phyloP scores from a whole-genome alignment of 225 moss, liverwort and hornwort genomes.

The Pleurozium schreberi region DNA sequence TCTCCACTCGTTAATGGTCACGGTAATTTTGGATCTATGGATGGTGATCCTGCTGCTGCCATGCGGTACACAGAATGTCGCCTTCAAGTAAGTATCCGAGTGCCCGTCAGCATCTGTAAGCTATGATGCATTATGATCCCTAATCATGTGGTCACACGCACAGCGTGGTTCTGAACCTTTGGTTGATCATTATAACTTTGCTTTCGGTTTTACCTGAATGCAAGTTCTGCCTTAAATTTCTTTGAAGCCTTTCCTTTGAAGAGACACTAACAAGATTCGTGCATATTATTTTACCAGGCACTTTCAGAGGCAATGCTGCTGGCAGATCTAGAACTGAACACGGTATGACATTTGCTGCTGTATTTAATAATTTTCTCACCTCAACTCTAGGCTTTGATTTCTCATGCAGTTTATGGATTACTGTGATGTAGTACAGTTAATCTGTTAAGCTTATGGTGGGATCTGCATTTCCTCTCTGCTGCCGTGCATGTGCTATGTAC shows the following conservation, averaged over 20 bases:
- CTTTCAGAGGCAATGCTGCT: constrained; percentile 90
- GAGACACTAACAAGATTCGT: not conserved
- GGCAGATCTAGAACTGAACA: constrained; percentile 78
- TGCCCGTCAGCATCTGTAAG: not conserved
- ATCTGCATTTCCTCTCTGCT: not conserved
- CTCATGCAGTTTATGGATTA: not conserved
- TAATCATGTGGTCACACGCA: not conserved
- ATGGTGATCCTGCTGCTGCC: constrained; percentile 95
- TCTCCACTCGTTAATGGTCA: constrained; percentile 92
- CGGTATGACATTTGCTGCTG: constrained; percentile 25
- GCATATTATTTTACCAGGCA: constrained; percentile 25
- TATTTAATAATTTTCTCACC: not conserved
- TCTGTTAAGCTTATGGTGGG: not conserved
- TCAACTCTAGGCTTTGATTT: not conserved
- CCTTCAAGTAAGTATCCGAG: constrained; percentile 43
- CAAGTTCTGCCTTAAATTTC: not conserved
- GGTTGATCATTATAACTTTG: not conserved
- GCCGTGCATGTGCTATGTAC: not conserved
- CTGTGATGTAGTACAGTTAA: not conserved
- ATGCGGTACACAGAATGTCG: constrained; percentile 99
- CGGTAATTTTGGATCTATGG: constrained; percentile 98
- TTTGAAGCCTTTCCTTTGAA: not conserved
- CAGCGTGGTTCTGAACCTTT: not conserved
- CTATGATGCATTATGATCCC: not conserved
- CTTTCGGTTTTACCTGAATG: not conserved